Evolutionary conservation across 2,329 filamentous ascomycete species (phyloP).

Genomic region (Aspergillus brunneoviolaceus): DNA sequence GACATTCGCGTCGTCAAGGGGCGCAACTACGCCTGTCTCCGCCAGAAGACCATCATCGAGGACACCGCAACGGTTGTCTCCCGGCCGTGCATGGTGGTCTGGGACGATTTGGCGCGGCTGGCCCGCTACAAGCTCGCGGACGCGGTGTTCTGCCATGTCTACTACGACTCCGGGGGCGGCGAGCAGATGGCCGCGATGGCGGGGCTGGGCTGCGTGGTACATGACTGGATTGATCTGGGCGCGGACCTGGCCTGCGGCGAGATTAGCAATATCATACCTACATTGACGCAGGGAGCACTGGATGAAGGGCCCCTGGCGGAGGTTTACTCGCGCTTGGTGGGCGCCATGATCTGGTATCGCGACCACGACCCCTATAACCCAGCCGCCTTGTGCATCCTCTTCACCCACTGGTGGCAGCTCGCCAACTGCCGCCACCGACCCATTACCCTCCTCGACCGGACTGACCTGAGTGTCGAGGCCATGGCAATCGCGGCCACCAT

Average conservation of each 20-base stretch:
- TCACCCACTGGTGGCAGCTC: slow-evolving; percentile 3
- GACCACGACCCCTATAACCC: not conserved
- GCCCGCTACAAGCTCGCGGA: slow-evolving; percentile 2
- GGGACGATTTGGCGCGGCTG: not conserved
- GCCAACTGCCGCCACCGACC: slow-evolving; percentile 1
- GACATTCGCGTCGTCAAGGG: slow-evolving; percentile 1
- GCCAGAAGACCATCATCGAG: not conserved
- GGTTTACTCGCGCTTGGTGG: not conserved
- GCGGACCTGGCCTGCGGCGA: not conserved
- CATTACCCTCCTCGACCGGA: slow-evolving; percentile 1
- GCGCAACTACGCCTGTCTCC: not conserved
- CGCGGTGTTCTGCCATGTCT: not conserved
- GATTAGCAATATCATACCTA: not conserved
- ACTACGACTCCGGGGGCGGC: not conserved
- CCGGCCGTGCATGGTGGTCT: not conserved
- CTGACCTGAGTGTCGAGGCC: not conserved
- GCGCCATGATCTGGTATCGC: not conserved
- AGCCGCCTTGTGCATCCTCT: not conserved
- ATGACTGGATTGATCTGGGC: slow-evolving; percentile 1
- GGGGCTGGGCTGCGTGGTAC: not conserved
- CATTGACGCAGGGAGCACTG: not conserved
- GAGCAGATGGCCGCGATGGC: slow-evolving; percentile 1
- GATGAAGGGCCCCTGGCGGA: not conserved
- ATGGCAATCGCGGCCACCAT: not conserved
- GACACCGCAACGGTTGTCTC: not conserved